These are phyloP conservation scores for Scleroderma citrinum DNA, from an alignment of 768 basidiomycete genomes.

Conservation along the genomic window DNA sequence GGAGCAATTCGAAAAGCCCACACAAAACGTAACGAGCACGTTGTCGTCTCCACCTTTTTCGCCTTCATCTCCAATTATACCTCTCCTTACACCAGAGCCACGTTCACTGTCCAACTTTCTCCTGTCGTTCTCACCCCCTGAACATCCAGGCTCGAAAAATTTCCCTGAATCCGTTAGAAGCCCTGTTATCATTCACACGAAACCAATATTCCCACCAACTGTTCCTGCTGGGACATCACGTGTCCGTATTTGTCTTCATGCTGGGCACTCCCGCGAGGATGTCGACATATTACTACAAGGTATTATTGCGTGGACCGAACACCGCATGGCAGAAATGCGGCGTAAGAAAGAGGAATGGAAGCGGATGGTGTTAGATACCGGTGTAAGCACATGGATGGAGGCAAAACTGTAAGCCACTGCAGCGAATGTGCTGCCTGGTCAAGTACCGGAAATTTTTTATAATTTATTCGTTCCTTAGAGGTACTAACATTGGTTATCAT, in stretches of 20 bases:
- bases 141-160: background rate
- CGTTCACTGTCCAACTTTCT: conserved; percentile 73
- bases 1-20: background rate
- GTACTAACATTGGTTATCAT: too few relatives aligned
- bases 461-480: too few relatives aligned
- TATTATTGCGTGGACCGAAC: conserved; percentile 36
- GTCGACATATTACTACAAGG: conserved; percentile 51
- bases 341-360: conserved; percentile 6
- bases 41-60: background rate
- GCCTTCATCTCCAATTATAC: conserved; percentile 71
- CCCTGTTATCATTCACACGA: conserved; percentile 52
- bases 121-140: conserved; percentile 7
- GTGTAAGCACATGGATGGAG: conserved; percentile 24
- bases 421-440: too few relatives aligned
- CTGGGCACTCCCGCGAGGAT: conserved; percentile 61
- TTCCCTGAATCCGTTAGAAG: background rate
- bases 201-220: conserved; percentile 82
- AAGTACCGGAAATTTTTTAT: too few relatives aligned
- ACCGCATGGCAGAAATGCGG: conserved; percentile 6
- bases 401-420: conserved; percentile 16
- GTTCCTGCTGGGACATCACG: conserved; percentile 84
- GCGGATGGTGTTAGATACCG: conserved; percentile 9
- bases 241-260: conserved; percentile 84
- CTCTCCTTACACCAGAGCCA: conserved; percentile 71
- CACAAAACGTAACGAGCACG: background rate